Evolutionary conservation across 148 eudicot species (phyloP).

Genomic region (Silene latifolia): DNA sequence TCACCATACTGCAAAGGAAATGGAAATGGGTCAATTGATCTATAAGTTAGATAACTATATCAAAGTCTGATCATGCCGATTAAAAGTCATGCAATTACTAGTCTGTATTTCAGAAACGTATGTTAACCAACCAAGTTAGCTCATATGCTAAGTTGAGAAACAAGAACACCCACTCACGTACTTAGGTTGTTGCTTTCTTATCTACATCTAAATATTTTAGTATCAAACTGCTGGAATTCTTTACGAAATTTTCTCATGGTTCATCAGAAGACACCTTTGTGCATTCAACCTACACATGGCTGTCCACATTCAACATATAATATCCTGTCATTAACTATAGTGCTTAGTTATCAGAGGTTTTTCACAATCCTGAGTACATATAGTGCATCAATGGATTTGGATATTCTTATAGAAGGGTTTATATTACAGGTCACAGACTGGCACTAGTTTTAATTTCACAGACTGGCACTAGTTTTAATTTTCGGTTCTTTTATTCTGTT

Average conservation of each 20-base stretch:
- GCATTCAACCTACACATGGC: not conserved
- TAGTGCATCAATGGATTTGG: not conserved
- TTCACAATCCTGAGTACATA: not conserved
- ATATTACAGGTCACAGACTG: not conserved
- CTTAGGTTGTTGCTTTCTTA: too few relatives aligned
- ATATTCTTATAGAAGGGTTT: not conserved
- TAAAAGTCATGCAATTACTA: not conserved
- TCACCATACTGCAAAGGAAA: slow-evolving; percentile 71
- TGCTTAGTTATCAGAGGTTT: not conserved
- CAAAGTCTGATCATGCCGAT: not conserved
- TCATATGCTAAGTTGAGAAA: too few relatives aligned
- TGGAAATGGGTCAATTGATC: not conserved
- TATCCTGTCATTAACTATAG: too few relatives aligned
- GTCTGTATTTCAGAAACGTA: not conserved
- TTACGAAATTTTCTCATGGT: not conserved
- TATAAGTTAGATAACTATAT: not conserved
- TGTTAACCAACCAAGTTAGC: too few relatives aligned
- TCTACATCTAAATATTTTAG: too few relatives aligned
- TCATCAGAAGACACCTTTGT: not conserved
- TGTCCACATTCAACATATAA: too few relatives aligned
- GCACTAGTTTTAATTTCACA: too few relatives aligned
- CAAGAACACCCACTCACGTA: too few relatives aligned
- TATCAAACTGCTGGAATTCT: too few relatives aligned
- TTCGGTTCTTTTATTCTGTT: too few relatives aligned
- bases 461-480: not conserved